Evolutionary conservation across 768 basidiomycete species (phyloP), one percentile per base, ranked within the genome.

Genomic region (Daedaleopsis sinensis): DNA sequence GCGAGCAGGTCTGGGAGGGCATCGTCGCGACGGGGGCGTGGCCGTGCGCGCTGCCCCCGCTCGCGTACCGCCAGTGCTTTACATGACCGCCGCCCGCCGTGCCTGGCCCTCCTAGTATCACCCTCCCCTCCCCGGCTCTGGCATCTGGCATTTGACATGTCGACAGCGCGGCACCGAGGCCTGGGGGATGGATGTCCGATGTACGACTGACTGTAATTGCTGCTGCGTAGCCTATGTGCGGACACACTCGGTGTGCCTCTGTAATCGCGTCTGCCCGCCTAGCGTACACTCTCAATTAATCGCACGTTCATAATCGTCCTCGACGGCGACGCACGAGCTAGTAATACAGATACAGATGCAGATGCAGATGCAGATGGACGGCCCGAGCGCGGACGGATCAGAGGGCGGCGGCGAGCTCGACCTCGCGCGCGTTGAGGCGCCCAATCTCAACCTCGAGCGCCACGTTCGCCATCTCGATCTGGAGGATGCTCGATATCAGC

Each of bases 391-490:
- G 21, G 18, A n/a, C 47, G n/a, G 23, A 55, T 57, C 32, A 61
- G 23, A 63, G 43, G 49, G 63, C 63, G n/a, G 64, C 63, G 79
- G 82, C 79, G 52, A 92, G 78, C 68, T 91, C 89, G 4, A 79
- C 83, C 72, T 89, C 89, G 62, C 74, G 81, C 61, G 76, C 77
- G 66, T 81, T 80, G 55, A 93, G 74, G 42, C 80, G 76, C 49
- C 82, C 84, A 51, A 97, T 80, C 69, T 97, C 94, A 6, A 80
- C 87, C 67, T 95, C 94, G 73, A 97, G 74, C 27, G 94, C 93
- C 44, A 88, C 82, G 72, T 94, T 96, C 18, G 95, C 96, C 86
- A 98, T 88, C 80, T 97, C 96, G 65, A 97, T 90, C 76, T 98
- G 96, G 60, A 98, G 77, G 48, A 96, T 90, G 55, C 76, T 90